phyloP scores from a whole-genome alignment of 2,329 filamentous ascomycete species.

The Colletotrichum sp. region DNA sequence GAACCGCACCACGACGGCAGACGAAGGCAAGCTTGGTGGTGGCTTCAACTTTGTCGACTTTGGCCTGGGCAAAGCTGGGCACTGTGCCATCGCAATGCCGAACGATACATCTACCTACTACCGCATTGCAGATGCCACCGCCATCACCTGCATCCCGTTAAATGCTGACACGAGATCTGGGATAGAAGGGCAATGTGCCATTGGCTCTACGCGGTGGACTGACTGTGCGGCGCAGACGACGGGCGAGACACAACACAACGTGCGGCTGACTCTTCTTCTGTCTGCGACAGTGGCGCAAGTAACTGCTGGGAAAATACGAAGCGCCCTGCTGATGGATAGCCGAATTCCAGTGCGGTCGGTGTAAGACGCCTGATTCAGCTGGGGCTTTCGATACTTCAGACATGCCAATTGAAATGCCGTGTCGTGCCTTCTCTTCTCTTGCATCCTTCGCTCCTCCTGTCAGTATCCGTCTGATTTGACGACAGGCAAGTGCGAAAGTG shows the following conservation, averaged over 20 bases:
- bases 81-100: background rate
- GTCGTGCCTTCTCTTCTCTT: background rate
- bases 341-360: background rate
- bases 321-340: background rate
- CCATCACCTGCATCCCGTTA: background rate
- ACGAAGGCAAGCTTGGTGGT: too few species aligned
- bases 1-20: background rate
- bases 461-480: background rate
- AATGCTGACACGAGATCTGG: background rate
- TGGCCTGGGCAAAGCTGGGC: background rate
- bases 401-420: background rate
- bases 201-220: background rate
- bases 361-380: background rate
- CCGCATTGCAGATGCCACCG: background rate
- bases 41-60: background rate
- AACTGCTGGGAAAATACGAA: background rate
- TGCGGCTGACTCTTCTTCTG: background rate
- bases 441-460: background rate
- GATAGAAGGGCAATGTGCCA: background rate
- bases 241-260: background rate
- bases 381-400: background rate
- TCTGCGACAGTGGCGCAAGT: background rate
- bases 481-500: background rate
- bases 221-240: background rate
- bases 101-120: background rate